Evolutionary conservation across 2,329 filamentous ascomycete species (phyloP).

Genomic region (Aureobasidium musti): DNA sequence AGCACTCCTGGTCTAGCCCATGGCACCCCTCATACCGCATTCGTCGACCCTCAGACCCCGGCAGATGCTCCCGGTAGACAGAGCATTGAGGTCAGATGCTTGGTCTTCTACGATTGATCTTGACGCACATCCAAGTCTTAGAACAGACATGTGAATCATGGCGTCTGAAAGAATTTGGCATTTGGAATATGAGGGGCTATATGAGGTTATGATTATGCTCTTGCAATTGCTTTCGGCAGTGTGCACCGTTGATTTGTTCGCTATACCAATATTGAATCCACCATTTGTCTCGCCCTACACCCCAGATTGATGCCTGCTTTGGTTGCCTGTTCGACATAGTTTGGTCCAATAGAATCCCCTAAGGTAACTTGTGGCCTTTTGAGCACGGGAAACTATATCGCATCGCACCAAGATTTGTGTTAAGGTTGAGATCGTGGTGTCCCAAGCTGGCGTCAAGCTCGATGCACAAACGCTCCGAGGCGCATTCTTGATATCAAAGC

Average conservation of each 20-base stretch:
- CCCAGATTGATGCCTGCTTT: conserved; percentile 3
- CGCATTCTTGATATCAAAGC: neutral
- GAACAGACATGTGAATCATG: neutral
- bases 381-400: neutral
- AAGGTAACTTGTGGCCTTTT: neutral
- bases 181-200: neutral
- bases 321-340: neutral
- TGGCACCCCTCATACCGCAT: conserved; percentile 71
- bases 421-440: conserved; percentile 16
- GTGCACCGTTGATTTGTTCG: neutral
- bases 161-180: neutral
- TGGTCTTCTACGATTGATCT: conserved; percentile 65
- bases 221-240: neutral
- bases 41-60: conserved; percentile 71
- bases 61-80: conserved; percentile 71
- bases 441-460: conserved; percentile 2
- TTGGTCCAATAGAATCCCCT: neutral
- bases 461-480: neutral
- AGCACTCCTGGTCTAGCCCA: conserved; percentile 46
- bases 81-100: conserved; percentile 55
- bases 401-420: neutral
- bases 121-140: too few species aligned
- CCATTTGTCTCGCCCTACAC: conserved; percentile 7
- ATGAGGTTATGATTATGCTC: conserved; percentile 11
- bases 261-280: neutral